Evolutionary conservation across 169 alveolate genomes (phyloP).

Genomic region (Besnoitia besnoiti): DNA sequence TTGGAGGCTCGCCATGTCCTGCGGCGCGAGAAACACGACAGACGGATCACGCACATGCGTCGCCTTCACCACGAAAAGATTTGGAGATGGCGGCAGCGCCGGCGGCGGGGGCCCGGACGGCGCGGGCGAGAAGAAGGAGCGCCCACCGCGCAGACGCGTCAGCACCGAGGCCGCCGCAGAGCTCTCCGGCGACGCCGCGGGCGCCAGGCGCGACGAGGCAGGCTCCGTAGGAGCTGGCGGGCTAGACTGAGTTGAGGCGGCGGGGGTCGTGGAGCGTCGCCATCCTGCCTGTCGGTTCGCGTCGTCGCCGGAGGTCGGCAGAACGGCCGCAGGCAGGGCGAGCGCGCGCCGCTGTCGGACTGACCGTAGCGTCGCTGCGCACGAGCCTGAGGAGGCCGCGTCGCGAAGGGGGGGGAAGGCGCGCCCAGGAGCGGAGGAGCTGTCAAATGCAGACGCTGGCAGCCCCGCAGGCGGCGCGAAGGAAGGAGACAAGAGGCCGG

Average conservation of each 20-base stretch:
- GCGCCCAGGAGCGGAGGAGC: no score
- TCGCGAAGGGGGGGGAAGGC: no score
- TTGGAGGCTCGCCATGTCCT: slow-evolving; percentile 88
- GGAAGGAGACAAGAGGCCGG: no score
- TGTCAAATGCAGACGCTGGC: no score
- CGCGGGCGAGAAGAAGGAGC: not conserved
- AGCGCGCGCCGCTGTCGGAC: no score
- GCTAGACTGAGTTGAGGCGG: not conserved
- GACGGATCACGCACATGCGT: slow-evolving; percentile 86
- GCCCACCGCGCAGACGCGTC: not conserved
- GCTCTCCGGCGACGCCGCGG: not conserved
- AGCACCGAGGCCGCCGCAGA: not conserved
- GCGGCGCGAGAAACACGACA: slow-evolving; percentile 93
- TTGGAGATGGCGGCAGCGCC: not conserved
- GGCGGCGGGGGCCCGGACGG: not conserved
- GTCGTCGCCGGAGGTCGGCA: not conserved
- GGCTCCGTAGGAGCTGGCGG: not conserved
- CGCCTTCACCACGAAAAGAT: not conserved
- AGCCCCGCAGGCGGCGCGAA: no score
- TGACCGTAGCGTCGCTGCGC: no score
- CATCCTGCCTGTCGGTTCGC: not conserved
- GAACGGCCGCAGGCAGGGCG: not conserved
- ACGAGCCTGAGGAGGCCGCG: no score
- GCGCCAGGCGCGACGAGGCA: not conserved
- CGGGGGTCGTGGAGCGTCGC: not conserved